These are phyloP conservation scores for Trametes elegans DNA, from an alignment of 768 basidiomycete species.

Conservation along the genomic window DNA sequence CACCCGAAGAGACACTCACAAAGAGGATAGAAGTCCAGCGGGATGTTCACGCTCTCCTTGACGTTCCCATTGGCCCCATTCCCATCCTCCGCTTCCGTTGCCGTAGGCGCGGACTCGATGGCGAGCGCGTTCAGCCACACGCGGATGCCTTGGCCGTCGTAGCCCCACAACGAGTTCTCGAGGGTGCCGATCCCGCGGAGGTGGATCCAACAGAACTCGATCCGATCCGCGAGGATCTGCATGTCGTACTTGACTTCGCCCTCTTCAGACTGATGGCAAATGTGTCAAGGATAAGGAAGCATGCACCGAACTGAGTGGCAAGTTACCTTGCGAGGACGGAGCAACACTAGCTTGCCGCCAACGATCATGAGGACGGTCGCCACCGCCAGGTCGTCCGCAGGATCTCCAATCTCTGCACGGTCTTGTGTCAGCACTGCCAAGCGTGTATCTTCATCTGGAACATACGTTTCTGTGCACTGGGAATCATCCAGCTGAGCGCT, in stretches of 20 bases:
- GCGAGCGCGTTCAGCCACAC: slow-evolving; percentile 96
- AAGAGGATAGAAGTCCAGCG: slow-evolving; percentile 91
- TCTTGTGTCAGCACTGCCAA: too few species aligned
- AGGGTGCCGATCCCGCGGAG: slow-evolving; percentile 88
- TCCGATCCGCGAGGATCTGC: slow-evolving; percentile 94
- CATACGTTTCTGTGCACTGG: slow-evolving; percentile 87
- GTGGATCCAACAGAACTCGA: slow-evolving; percentile 99
- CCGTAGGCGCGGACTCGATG: slow-evolving; percentile 61
- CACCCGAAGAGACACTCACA: slow-evolving; percentile 51
- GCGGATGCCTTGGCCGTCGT: slow-evolving; percentile 84
- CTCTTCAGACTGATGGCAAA: slow-evolving; percentile 69
- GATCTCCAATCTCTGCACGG: slow-evolving; percentile 85
- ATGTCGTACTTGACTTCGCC: slow-evolving; percentile 96
- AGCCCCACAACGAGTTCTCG: slow-evolving; percentile 98
- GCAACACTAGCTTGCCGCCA: slow-evolving; percentile 84
- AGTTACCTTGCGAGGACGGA: slow-evolving; percentile 83
- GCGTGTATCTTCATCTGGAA: too few species aligned
- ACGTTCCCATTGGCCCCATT: slow-evolving; percentile 36
- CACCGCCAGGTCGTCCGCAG: slow-evolving; percentile 85
- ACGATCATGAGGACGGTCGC: slow-evolving; percentile 97
- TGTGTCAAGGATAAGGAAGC: neutral
- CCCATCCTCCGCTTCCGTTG: slow-evolving; percentile 30
- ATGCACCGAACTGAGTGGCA: neutral
- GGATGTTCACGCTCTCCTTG: slow-evolving; percentile 91
- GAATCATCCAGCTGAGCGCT: slow-evolving; percentile 97